Evolutionary conservation across 2,329 filamentous ascomycete genomes (phyloP).

Genomic region (Colletotrichum gigasporum): DNA sequence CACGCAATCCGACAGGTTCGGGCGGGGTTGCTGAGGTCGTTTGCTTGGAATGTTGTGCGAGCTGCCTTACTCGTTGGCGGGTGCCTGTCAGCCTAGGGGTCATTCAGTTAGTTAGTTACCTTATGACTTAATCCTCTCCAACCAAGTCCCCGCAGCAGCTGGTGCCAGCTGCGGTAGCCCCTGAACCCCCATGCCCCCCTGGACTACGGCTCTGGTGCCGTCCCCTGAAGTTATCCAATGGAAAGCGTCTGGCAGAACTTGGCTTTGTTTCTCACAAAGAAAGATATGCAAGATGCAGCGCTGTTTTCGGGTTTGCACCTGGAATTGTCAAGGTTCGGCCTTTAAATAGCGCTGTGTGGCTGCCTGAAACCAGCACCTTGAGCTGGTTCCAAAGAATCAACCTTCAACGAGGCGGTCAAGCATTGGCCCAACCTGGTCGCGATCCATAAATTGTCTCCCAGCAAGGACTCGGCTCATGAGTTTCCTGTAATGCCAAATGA

Average conservation of each 20-base stretch:
- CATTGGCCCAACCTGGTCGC: too few species aligned
- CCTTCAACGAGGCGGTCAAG: too few species aligned
- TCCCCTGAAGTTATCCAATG: neutral
- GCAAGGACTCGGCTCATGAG: too few species aligned
- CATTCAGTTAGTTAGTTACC: neutral
- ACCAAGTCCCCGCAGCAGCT: constrained; percentile 24
- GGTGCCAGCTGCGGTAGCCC: constrained; percentile 18
- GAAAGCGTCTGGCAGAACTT: neutral
- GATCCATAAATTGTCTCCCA: too few species aligned
- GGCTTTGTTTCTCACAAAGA: neutral
- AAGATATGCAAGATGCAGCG: neutral
- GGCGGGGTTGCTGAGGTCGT: constrained; percentile 19
- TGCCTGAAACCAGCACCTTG: too few species aligned
- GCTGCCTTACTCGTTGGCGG: neutral
- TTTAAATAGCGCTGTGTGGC: too few species aligned
- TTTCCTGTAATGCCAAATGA: too few species aligned
- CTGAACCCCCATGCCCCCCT: constrained; percentile 1
- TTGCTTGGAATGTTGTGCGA: constrained; percentile 18
- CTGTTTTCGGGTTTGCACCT: too few species aligned
- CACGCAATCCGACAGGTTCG: neutral
- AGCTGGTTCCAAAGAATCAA: too few species aligned
- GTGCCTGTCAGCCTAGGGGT: constrained; percentile 13
- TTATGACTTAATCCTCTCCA: constrained; percentile 11
- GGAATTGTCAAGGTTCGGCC: neutral
- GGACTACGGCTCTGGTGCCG: neutral